Evolutionary conservation across 805 yeast genomes (phyloP).

Genomic region (Suhomyces sp.): DNA sequence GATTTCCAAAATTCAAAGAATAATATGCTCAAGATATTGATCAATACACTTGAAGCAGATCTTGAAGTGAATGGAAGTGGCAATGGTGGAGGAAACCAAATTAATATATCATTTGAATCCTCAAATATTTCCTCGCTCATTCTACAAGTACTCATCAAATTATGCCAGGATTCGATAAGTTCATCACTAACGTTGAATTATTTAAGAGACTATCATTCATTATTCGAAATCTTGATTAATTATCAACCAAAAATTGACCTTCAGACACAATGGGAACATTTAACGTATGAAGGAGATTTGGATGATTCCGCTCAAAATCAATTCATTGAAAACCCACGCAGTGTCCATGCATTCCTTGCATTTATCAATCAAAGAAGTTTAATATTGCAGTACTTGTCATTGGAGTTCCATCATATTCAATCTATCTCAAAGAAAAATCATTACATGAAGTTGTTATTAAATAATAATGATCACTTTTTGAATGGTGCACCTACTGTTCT

Average conservation of each 20-base stretch:
- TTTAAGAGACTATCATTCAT: conserved; percentile 48
- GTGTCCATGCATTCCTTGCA: conserved; percentile 55
- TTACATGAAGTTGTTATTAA: conserved; percentile 55
- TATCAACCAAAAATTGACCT: conserved; percentile 55
- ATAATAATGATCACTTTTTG: conserved; percentile 44
- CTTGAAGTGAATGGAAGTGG: conserved; percentile 11
- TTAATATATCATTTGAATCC: conserved; percentile 49
- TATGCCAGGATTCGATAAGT: conserved; percentile 58
- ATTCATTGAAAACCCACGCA: conserved; percentile 32
- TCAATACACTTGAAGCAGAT: conserved; percentile 42
- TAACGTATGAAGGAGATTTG: conserved; percentile 44
- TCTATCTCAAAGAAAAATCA: conserved; percentile 51
- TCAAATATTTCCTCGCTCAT: conserved; percentile 57
- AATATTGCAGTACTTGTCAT: conserved; percentile 62
- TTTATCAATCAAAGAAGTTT: conserved; percentile 62
- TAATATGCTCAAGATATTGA: conserved; percentile 57
- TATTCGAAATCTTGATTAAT: conserved; percentile 52
- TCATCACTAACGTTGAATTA: conserved; percentile 49
- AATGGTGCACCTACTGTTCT: conserved; percentile 67
- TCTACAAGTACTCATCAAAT: conserved; percentile 60
- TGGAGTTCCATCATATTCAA: conserved; percentile 67
- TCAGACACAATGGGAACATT: conserved; percentile 54
- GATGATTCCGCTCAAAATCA: conserved; percentile 24
- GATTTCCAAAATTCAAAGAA: conserved; percentile 37
- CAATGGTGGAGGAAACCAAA: too few relatives aligned